phyloP scores from a whole-genome alignment of 805 yeast species.

The Millerozyma miso region DNA sequence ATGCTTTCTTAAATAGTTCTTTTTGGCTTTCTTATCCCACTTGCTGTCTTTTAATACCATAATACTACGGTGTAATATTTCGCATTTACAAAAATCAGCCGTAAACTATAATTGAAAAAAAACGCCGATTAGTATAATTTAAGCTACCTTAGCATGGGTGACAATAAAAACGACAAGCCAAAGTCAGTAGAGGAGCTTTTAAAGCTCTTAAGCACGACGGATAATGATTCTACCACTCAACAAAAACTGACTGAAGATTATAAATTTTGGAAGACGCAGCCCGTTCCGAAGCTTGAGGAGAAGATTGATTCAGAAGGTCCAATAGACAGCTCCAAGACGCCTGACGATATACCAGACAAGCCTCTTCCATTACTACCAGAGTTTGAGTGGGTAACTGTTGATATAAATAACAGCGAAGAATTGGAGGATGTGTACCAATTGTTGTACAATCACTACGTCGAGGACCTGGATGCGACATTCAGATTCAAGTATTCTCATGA shows the following conservation, averaged over 20 bases:
- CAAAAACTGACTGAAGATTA: conserved; percentile 79
- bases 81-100: not conserved
- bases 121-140: conserved; percentile 4
- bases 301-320: conserved; percentile 70
- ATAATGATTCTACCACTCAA: conserved; percentile 52
- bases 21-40: conserved; percentile 43
- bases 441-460: conserved; percentile 87
- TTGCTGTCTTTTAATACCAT: conserved; percentile 42
- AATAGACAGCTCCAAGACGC: conserved; percentile 62
- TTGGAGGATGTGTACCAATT: conserved; percentile 75
- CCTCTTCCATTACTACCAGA: conserved; percentile 73
- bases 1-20: conserved; percentile 36
- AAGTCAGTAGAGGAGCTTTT: conserved; percentile 59
- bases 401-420: conserved; percentile 49
- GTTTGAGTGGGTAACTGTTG: conserved; percentile 86
- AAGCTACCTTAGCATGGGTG: not conserved
- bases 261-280: conserved; percentile 98
- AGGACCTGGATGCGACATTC: conserved; percentile 87
- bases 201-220: conserved; percentile 49
- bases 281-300: conserved; percentile 78
- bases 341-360: conserved; percentile 63
- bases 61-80: not conserved
- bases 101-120: not conserved
- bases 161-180: conserved; percentile 9
- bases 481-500: conserved; percentile 83